Percentiles rank a stretch among this genome's conserved stretches.
These are phyloP conservation scores for Camellia oleifera DNA, from an alignment of 179 eudicot species.

Conservation along the genomic window DNA sequence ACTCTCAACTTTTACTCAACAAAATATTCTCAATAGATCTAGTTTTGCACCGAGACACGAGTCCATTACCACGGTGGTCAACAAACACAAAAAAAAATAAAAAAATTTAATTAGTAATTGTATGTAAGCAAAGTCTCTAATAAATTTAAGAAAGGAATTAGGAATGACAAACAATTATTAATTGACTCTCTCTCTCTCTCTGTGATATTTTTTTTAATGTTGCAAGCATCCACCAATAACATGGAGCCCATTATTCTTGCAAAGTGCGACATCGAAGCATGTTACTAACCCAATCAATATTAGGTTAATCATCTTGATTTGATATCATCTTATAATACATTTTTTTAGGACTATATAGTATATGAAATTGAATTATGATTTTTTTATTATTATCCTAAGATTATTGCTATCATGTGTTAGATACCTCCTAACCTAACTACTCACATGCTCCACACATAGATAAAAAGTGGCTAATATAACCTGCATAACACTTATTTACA, in stretches of 20 bases:
- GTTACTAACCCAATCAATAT: conserved; percentile 15
- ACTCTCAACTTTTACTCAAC: too few species aligned
- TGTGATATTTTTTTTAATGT: neutral
- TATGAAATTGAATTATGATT: neutral
- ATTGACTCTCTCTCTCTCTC: neutral
- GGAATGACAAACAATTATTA: conserved; percentile 5
- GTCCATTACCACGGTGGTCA: conserved; percentile 16
- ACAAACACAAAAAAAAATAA: neutral
- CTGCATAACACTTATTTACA: neutral
- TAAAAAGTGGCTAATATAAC: neutral
- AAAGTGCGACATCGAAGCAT: conserved; percentile 22
- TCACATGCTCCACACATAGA: conserved; percentile 17
- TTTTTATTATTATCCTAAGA: conserved; percentile 1
- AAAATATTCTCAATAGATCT: neutral
- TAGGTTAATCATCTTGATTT: conserved; percentile 16
- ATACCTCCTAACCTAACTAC: conserved; percentile 16
- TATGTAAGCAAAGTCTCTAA: neutral
- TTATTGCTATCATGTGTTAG: conserved; percentile 23
- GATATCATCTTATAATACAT: neutral
- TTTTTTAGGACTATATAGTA: neutral
- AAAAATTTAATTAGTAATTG: neutral
- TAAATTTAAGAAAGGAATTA: neutral
- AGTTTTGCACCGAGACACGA: conserved; percentile 14
- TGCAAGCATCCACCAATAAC: conserved; percentile 25
- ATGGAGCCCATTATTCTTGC: conserved; percentile 32